Evolutionary conservation across 2,329 filamentous ascomycete genomes (phyloP).

Genomic region (Penicillium sumatraense): DNA sequence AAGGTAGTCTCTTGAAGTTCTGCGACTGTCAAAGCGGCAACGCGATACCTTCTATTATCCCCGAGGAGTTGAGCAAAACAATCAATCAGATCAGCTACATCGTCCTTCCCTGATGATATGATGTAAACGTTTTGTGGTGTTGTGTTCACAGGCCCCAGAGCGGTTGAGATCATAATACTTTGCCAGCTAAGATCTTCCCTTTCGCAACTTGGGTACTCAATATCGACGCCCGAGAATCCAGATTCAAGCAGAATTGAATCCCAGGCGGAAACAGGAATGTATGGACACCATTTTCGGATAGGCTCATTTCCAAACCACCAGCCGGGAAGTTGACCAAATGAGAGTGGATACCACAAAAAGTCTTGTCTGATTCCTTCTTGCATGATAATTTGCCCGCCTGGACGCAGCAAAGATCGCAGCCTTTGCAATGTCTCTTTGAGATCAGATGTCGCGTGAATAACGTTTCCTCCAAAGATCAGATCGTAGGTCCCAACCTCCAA

Average conservation of each 20-base stretch:
- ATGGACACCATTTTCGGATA: constrained; percentile 24
- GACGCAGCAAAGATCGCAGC: constrained; percentile 21
- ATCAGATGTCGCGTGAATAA: constrained; percentile 38
- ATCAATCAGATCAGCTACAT: neutral
- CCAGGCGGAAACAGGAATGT: constrained; percentile 23
- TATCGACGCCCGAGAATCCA: constrained; percentile 24
- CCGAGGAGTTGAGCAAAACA: neutral
- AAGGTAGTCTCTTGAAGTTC: neutral
- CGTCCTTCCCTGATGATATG: neutral
- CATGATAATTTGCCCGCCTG: constrained; percentile 27
- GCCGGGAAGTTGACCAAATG: constrained; percentile 26
- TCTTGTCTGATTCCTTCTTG: constrained; percentile 28
- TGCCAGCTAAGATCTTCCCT: constrained; percentile 23
- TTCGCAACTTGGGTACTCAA: constrained; percentile 24
- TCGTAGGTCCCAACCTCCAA: constrained; percentile 35
- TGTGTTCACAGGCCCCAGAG: neutral
- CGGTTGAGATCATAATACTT: constrained; percentile 26
- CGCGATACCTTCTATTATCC: neutral
- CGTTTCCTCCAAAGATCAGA: constrained; percentile 39
- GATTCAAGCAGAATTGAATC: constrained; percentile 15
- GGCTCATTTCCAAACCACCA: constrained; percentile 29
- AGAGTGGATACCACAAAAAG: constrained; percentile 28
- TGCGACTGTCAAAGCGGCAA: neutral
- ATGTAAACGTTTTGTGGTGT: constrained; percentile 5
- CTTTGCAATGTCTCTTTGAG: constrained; percentile 14